Conservation (phyloP, 306 rosid genomes). For the Gynostemma pentaphyllum region DNA sequence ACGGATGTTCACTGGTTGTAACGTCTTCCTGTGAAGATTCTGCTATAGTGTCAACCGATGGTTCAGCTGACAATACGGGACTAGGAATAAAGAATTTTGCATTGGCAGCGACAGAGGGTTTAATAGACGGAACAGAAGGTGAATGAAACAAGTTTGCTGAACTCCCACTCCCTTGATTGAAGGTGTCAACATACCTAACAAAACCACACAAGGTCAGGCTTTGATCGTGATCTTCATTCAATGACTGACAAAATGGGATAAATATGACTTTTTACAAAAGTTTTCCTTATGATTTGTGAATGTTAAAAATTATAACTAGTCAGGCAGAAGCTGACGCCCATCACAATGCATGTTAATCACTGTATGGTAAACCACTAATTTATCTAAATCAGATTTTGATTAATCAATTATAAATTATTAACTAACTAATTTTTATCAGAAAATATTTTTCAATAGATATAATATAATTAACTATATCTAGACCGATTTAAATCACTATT, state of each 20-base stretch:
- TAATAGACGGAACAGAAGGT: constrained; percentile 51
- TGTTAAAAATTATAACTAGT: background rate
- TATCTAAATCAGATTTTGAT: too few relatives aligned
- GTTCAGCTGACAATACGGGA: constrained; percentile 37
- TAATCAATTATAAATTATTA: too few relatives aligned
- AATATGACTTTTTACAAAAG: background rate
- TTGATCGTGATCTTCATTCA: background rate
- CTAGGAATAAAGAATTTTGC: constrained; percentile 76
- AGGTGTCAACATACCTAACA: constrained; percentile 87
- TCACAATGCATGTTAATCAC: too few relatives aligned
- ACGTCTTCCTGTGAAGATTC: constrained; percentile 50
- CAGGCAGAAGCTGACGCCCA: background rate
- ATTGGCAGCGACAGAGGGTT: constrained; percentile 48
- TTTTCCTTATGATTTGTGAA: background rate
- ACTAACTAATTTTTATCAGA: too few relatives aligned
- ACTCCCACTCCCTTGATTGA: constrained; percentile 68
- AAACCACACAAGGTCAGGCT: constrained; percentile 13
- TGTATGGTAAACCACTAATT: too few relatives aligned
- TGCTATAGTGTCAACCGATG: constrained; percentile 41
- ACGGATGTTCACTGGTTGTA: constrained; percentile 23
- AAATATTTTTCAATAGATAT: too few relatives aligned
- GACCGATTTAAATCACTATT: too few relatives aligned
- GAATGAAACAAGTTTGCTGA: constrained; percentile 61
- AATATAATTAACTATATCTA: too few relatives aligned
- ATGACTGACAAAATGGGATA: background rate